Percentiles rank a stretch among this genome's conserved stretches.
Evolutionary conservation across 495 filamentous ascomycete genomes (phyloP).

Genomic region (Lichenothelia convexa): DNA sequence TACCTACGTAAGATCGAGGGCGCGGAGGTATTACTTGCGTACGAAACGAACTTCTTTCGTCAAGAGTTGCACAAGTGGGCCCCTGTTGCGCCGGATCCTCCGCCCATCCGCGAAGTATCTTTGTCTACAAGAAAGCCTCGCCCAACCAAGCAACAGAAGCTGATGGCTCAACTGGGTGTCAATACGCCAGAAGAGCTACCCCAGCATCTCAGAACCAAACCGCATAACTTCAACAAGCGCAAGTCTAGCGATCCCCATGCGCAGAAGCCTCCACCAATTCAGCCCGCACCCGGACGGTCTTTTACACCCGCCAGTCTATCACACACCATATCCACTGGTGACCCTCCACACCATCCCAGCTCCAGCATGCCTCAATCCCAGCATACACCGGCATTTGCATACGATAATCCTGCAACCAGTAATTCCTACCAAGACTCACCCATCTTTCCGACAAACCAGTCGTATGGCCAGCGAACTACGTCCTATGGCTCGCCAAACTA

Average conservation of each 20-base stretch:
- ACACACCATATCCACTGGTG: not conserved
- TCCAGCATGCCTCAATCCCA: not conserved
- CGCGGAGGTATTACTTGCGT: slow-evolving; percentile 78
- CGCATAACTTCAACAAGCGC: slow-evolving; percentile 35
- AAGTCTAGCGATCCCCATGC: slow-evolving; percentile 20
- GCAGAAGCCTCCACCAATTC: not conserved
- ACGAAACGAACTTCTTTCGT: slow-evolving; percentile 93
- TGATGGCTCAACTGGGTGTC: slow-evolving; percentile 74
- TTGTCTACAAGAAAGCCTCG: slow-evolving; percentile 92
- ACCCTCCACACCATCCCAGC: not conserved
- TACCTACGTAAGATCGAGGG: slow-evolving; percentile 97
- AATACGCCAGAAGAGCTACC: slow-evolving; percentile 79
- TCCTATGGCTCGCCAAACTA: not conserved
- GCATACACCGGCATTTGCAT: not conserved
- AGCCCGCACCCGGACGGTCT: not conserved
- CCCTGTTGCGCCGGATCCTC: slow-evolving; percentile 71
- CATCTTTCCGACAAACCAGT: not conserved
- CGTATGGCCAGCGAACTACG: not conserved
- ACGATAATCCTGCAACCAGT: not conserved
- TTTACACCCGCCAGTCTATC: not conserved
- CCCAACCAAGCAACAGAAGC: slow-evolving; percentile 92
- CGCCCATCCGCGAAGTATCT: slow-evolving; percentile 66
- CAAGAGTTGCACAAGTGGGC: slow-evolving; percentile 94
- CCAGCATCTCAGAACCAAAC: slow-evolving; percentile 57
- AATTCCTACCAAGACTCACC: not conserved